Conservation (phyloP, 139 green algal species). For the Coelastrella sp. region DNA sequence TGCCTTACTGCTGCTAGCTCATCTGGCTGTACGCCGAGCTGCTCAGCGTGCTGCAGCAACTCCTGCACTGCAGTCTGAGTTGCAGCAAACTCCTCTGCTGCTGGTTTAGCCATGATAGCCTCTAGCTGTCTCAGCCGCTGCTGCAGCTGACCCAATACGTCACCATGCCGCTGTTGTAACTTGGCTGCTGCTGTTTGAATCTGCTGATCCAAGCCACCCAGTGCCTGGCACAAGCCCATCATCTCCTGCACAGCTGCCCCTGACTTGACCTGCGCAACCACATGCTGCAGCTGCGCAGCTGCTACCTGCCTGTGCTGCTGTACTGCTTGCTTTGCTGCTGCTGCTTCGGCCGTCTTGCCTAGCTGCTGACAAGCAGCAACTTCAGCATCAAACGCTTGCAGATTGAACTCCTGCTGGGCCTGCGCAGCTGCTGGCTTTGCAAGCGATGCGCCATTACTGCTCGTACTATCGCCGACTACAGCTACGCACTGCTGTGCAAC, state of each 20-base stretch:
- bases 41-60: conserved; percentile 6
- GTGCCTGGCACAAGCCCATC: not conserved
- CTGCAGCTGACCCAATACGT: not conserved
- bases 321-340: conserved; percentile 2
- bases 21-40: not conserved
- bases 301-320: not conserved
- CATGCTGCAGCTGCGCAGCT: not conserved
- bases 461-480: not conserved
- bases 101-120: not conserved
- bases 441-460: not conserved
- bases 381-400: conserved; percentile 9
- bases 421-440: not conserved
- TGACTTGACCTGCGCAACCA: not conserved
- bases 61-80: not conserved
- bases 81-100: not conserved
- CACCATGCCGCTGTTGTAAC: not conserved
- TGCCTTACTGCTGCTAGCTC: not conserved
- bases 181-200: not conserved
- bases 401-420: not conserved
- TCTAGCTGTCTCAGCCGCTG: not conserved
- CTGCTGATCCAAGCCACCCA: conserved; percentile 18
- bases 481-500: not conserved
- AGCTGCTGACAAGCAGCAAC: conserved; percentile 22
- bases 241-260: not conserved
- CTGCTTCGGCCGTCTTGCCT: not conserved